These are phyloP conservation scores for Leishmania gerbilli DNA, from an alignment of 208 protist genomes.

Conservation along the genomic window DNA sequence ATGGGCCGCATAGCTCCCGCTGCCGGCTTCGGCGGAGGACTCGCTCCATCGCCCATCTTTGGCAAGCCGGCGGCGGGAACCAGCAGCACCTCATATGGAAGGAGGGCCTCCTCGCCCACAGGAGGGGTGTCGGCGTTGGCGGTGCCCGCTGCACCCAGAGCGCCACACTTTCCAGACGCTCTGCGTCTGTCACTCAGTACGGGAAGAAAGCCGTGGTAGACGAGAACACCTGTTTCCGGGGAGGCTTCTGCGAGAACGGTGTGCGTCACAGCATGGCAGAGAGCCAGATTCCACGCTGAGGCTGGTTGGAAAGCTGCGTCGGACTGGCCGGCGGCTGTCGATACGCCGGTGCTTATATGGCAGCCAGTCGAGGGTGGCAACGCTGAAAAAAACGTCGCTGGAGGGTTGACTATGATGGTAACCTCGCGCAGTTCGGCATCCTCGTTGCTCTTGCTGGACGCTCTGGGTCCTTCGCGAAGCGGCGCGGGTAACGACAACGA, in stretches of 20 bases:
- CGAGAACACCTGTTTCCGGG: conserved; percentile 1
- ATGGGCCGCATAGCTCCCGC: not conserved
- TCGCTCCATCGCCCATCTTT: no score
- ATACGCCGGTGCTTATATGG: not conserved
- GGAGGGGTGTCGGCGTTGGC: not conserved
- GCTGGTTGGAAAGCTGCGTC: not conserved
- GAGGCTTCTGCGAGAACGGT: conserved; percentile 18
- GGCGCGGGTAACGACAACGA: conserved; percentile 13
- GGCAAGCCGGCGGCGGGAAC: not conserved
- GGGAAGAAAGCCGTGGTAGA: conserved; percentile 31
- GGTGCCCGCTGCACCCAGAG: not conserved
- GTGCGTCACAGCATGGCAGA: conserved; percentile 22
- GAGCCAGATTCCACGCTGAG: conserved; percentile 10
- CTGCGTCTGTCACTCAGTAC: not conserved
- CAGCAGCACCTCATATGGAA: conserved; percentile 26
- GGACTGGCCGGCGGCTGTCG: not conserved
- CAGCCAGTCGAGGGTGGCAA: not conserved
- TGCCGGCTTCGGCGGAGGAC: not conserved
- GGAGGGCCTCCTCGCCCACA: not conserved
- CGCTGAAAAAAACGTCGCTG: not conserved
- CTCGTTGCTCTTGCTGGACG: not conserved
- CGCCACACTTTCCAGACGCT: not conserved
- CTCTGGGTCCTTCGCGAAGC: not conserved
- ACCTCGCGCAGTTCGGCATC: conserved; percentile 21
- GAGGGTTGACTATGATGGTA: conserved; percentile 16